These are phyloP conservation scores for Agroathelia rolfsii DNA, from an alignment of 1,284 basidiomycete species.

Conservation along the genomic window DNA sequence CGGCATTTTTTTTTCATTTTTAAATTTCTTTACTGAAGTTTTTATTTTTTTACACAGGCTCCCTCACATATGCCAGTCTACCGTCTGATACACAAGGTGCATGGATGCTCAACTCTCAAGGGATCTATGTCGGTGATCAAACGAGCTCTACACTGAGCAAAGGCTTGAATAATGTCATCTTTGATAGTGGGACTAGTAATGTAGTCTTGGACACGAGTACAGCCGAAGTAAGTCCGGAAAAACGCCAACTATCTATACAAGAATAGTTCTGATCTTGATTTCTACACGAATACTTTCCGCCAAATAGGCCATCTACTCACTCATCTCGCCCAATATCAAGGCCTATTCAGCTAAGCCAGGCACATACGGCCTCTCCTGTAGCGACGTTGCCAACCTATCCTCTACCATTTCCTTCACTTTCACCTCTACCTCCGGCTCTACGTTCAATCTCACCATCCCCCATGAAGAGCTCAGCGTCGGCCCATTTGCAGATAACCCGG, in stretches of 20 bases:
- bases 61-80: constrained; percentile 31
- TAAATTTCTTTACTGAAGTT: constrained; percentile 1
- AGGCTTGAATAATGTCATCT: constrained; percentile 36
- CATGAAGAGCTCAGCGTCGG: constrained; percentile 45
- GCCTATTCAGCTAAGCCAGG: constrained; percentile 38
- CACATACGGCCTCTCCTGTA: constrained; percentile 46
- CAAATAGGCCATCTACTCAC: constrained; percentile 39
- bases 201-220: constrained; percentile 37
- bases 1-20: constrained; percentile 8
- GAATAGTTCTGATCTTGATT: constrained; percentile 1
- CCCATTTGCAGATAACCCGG: constrained; percentile 36
- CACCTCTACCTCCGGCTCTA: constrained; percentile 31
- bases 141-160: constrained; percentile 31
- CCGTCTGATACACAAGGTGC: constrained; percentile 24
- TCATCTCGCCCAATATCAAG: constrained; percentile 46
- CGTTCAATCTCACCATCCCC: constrained; percentile 47
- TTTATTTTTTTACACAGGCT: constrained; percentile 21
- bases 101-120: constrained; percentile 39
- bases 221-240: constrained; percentile 28
- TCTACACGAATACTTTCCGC: constrained; percentile 5
- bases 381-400: constrained; percentile 31
- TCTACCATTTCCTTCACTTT: constrained; percentile 42
- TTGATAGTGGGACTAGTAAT: constrained; percentile 49
- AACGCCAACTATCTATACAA: too few species aligned
- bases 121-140: constrained; percentile 41